A percentile compares a stretch with the other conserved stretches of the same genome.
These are phyloP conservation scores for Dioszegia crocea DNA, from an alignment of 768 basidiomycete genomes.

Conservation along the genomic window DNA sequence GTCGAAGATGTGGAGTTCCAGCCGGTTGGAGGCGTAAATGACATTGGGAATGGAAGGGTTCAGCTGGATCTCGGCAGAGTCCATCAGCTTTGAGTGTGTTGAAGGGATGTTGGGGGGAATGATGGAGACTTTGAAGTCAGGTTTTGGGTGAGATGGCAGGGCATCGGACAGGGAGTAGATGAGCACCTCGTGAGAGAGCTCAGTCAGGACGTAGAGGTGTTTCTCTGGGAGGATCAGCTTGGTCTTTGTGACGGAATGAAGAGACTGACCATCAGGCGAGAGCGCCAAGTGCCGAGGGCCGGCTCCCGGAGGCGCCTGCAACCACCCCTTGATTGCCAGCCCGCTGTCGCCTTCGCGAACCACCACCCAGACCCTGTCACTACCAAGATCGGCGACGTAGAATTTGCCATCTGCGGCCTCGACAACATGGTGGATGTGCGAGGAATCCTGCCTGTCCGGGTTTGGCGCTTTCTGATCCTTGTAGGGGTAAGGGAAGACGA, in stretches of 20 bases:
- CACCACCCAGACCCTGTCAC: conserved; percentile 62
- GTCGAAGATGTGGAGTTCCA: conserved; percentile 36
- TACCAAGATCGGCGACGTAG: conserved; percentile 70
- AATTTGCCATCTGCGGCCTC: conserved; percentile 56
- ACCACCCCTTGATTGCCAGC: conserved; percentile 57
- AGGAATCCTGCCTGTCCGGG: conserved; percentile 61
- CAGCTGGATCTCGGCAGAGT: conserved; percentile 38
- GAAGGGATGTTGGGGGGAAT: conserved; percentile 36
- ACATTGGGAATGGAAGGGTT: conserved; percentile 30
- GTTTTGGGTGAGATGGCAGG: conserved; percentile 28
- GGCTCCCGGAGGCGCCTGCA: conserved; percentile 52
- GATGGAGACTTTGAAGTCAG: conserved; percentile 33
- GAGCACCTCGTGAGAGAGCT: conserved; percentile 36
- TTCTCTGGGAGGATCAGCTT: conserved; percentile 24
- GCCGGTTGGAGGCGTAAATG: conserved; percentile 46
- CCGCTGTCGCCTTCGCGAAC: conserved; percentile 52
- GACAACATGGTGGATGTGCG: conserved; percentile 74
- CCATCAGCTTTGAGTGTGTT: conserved; percentile 28
- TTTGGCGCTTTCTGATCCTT: conserved; percentile 59
- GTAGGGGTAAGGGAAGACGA: conserved; percentile 29
- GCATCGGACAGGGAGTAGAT: conserved; percentile 30
- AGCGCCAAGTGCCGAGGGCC: conserved; percentile 38
- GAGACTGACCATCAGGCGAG: conserved; percentile 27
- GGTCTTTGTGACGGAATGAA: not conserved
- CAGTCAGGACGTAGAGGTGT: conserved; percentile 46